These are phyloP conservation scores for Geotrichum cucujoidarum DNA, from an alignment of 1,139 yeast genomes.

Conservation along the genomic window DNA sequence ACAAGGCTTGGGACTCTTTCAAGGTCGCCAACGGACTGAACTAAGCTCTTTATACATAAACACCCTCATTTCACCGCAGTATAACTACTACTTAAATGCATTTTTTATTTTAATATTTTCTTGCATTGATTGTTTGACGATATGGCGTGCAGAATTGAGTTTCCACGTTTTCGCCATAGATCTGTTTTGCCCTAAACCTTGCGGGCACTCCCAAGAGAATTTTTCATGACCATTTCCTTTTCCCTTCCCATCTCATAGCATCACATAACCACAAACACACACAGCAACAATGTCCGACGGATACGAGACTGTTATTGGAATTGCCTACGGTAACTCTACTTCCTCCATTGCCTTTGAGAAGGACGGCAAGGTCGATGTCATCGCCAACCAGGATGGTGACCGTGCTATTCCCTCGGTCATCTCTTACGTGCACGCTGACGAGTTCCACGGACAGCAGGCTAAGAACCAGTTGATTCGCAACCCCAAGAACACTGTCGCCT, in stretches of 20 bases:
- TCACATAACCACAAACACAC: not conserved
- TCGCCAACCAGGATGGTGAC: conserved; percentile 99
- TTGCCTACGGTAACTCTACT: conserved; percentile 93
- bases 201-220: no score
- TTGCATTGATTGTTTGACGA: no score
- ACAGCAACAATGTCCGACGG: conserved; percentile 34
- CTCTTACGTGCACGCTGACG: conserved; percentile 89
- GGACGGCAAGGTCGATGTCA: conserved; percentile 92
- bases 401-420: conserved; percentile 92
- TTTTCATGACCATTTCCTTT: conserved; percentile 5
- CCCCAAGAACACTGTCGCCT: conserved; percentile 77
- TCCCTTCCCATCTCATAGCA: not conserved
- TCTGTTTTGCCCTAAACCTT: no score
- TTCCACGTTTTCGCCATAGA: no score
- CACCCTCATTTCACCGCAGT: no score
- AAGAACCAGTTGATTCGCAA: conserved; percentile 87
- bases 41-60: no score
- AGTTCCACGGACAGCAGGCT: conserved; percentile 97
- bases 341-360: conserved; percentile 90
- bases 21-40: conserved; percentile 51
- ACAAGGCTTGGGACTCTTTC: conserved; percentile 88
- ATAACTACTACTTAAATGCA: no score
- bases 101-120: no score
- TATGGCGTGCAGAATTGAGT: no score
- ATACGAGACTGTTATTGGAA: conserved; percentile 67